phyloP scores from a whole-genome alignment of 2,329 filamentous ascomycete genomes.

The Aspergillus sp. region DNA sequence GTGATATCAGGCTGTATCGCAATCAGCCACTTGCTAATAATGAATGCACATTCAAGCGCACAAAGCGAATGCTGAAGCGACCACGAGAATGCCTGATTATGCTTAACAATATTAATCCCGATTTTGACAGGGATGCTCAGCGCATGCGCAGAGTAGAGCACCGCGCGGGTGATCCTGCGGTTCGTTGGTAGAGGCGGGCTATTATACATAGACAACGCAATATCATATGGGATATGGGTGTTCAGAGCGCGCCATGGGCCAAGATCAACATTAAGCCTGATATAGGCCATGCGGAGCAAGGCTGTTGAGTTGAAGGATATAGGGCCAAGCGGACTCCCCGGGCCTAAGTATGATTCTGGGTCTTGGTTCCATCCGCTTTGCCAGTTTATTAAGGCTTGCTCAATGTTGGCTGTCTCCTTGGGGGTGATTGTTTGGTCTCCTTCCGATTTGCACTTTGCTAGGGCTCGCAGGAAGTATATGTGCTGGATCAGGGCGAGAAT shows the following conservation, averaged over 20 bases:
- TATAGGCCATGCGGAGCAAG: slow-evolving; percentile 16
- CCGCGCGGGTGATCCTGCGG: background rate
- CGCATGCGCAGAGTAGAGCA: slow-evolving; percentile 12
- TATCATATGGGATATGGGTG: background rate
- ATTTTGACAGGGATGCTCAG: slow-evolving; percentile 17
- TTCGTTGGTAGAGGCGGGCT: background rate
- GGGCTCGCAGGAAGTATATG: no score
- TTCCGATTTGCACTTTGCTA: no score
- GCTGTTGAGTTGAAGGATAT: slow-evolving; percentile 17
- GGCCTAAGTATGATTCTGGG: slow-evolving; percentile 48
- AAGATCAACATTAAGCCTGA: slow-evolving; percentile 6
- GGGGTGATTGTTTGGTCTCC: no score
- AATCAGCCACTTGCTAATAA: slow-evolving; percentile 38
- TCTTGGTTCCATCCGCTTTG: slow-evolving; percentile 38
- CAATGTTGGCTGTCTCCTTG: no score
- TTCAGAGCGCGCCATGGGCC: slow-evolving; percentile 6
- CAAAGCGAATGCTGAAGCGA: slow-evolving; percentile 21
- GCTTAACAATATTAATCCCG: background rate
- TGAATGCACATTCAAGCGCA: slow-evolving; percentile 26
- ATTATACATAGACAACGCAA: background rate
- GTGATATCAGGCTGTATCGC: no score
- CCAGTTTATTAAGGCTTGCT: background rate
- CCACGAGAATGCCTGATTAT: slow-evolving; percentile 20
- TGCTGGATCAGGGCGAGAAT: no score
- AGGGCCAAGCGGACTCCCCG: slow-evolving; percentile 5